Conservation (phyloP, 129 eudicot genomes). For the Cynara cardunculus region DNA sequence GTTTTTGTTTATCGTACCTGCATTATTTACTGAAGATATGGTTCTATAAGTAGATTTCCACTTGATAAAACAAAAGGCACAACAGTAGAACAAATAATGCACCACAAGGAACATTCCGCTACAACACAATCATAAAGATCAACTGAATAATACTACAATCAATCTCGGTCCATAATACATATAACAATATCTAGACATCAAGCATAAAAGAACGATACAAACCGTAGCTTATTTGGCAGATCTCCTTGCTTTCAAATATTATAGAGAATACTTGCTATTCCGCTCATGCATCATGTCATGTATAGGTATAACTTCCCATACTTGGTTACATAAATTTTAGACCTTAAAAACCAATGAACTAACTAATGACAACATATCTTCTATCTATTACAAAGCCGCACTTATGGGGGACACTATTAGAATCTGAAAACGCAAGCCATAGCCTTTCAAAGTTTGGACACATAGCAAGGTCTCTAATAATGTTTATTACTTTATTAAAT, state of each 20-base stretch:
- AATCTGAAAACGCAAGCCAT: not conserved
- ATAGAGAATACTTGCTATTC: not conserved
- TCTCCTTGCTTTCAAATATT: too few species aligned
- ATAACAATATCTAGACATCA: not conserved
- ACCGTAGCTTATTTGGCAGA: not conserved
- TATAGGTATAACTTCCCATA: too few species aligned
- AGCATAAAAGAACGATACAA: not conserved
- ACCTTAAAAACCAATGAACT: not conserved
- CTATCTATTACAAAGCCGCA: too few species aligned
- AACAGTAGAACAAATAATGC: not conserved
- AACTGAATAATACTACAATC: not conserved
- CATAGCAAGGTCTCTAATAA: not conserved
- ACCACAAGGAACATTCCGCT: not conserved
- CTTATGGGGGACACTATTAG: not conserved
- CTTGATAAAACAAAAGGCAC: not conserved
- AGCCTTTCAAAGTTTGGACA: not conserved
- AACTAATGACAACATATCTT: not conserved
- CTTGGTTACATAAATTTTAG: not conserved
- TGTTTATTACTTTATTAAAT: not conserved
- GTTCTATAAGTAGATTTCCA: slow-evolving; percentile 5
- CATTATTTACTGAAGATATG: slow-evolving; percentile 65
- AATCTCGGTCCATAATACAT: not conserved
- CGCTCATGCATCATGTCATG: not conserved
- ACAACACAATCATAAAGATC: not conserved
- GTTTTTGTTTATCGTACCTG: slow-evolving; percentile 92